Percentiles rank a stretch among this genome's conserved stretches.
These are phyloP conservation scores for Fraxinus cuspidata DNA, from an alignment of 257 asterid species.

Conservation along the genomic window DNA sequence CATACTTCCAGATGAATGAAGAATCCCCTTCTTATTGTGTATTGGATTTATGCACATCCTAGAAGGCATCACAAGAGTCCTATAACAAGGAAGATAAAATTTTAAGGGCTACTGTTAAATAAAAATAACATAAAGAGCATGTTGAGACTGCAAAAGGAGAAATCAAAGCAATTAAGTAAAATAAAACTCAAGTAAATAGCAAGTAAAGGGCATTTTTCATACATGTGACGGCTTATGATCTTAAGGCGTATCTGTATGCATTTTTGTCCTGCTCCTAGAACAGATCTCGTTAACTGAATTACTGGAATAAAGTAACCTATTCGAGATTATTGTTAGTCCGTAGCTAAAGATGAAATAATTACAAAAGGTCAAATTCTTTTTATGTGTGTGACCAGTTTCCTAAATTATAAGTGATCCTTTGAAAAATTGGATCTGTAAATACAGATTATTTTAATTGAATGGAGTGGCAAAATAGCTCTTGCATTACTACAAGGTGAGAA, in stretches of 20 bases:
- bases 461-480: not conserved
- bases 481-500: not conserved
- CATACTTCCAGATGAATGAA: conserved; percentile 54
- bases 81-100: conserved; percentile 40
- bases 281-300: not conserved
- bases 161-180: not conserved
- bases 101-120: conserved; percentile 2
- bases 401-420: not conserved
- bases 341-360: no score
- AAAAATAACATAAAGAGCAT: not conserved
- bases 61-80: conserved; percentile 95
- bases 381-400: not conserved
- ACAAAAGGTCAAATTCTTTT: not conserved
- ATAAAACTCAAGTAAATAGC: not conserved
- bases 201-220: not conserved
- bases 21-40: conserved; percentile 86
- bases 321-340: not conserved
- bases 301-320: not conserved
- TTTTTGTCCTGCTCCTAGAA: not conserved
- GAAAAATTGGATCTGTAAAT: not conserved
- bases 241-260: not conserved
- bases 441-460: not conserved
- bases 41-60: conserved; percentile 92
- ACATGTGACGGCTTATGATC: conserved; percentile 1
- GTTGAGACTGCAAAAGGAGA: not conserved